Conservation (phyloP, 768 basidiomycete species). For the Termitomyces sp. region DNA sequence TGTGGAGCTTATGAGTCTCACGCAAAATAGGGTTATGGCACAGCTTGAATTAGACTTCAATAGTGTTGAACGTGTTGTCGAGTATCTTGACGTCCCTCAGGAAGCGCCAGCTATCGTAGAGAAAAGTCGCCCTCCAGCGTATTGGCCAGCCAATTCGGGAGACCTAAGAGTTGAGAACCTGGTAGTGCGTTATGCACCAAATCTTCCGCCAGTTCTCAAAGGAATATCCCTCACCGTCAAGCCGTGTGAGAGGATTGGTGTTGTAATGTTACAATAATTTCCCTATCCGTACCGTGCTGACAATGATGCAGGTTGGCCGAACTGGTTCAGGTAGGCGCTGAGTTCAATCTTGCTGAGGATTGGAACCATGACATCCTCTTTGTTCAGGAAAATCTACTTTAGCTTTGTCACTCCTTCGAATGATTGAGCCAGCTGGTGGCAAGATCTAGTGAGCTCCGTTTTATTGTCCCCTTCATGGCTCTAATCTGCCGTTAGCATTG, state of each 20-base stretch:
- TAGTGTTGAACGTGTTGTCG: slow-evolving; percentile 67
- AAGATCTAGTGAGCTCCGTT: slow-evolving; percentile 44
- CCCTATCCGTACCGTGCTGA: not conserved
- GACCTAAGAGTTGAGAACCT: slow-evolving; percentile 54
- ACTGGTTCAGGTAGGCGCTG: slow-evolving; percentile 53
- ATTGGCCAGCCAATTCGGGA: slow-evolving; percentile 63
- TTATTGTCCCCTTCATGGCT: not conserved
- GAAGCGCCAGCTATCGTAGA: slow-evolving; percentile 61
- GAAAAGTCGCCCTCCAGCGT: slow-evolving; percentile 57
- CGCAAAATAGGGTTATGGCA: slow-evolving; percentile 46
- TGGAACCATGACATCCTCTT: not conserved
- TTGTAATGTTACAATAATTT: slow-evolving; percentile 35
- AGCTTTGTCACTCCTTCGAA: slow-evolving; percentile 53
- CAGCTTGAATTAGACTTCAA: slow-evolving; percentile 74
- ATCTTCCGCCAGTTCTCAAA: slow-evolving; percentile 55
- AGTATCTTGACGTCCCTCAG: slow-evolving; percentile 63
- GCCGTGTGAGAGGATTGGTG: slow-evolving; percentile 63
- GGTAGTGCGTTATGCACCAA: slow-evolving; percentile 57
- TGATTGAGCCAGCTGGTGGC: slow-evolving; percentile 55
- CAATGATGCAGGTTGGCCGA: slow-evolving; percentile 47
- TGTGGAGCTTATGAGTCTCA: not conserved
- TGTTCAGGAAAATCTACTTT: slow-evolving; percentile 50
- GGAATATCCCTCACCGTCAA: slow-evolving; percentile 53
- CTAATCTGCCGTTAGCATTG: slow-evolving; percentile 36
- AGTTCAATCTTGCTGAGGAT: not conserved